Base-by-base conservation (phyloP, 2,329 filamentous ascomycete species). In the Colletotrichum lini region DNA sequence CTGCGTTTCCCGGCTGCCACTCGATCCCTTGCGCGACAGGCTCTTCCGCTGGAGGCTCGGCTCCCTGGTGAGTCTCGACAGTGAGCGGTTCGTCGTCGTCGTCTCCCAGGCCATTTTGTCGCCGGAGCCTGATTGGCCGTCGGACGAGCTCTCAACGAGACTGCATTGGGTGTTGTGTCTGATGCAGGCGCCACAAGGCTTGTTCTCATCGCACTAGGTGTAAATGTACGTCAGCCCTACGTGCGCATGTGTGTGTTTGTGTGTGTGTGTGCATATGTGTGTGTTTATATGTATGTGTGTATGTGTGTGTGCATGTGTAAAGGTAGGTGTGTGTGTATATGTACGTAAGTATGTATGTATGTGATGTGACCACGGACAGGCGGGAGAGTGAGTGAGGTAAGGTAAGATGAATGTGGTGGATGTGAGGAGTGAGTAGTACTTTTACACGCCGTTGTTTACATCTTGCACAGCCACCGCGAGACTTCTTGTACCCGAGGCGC, bases 401-500 rank as follows among this genome's bases (percentile, higher is more conserved):
- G 38, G 38, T 42, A 12, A 47, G 45, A 56, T 44, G 40, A 47
- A 23, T 16, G 49, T 23, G 35, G 49, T 23, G 35, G 16, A 54
- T 47, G 52, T 47, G 54, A 23, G 18, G 54, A 45, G 56, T 50
- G 30, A 49, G 38, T 38, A 52, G 26, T 74, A 80, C 80, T 77
- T 82, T 82, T 72, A 82, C 80, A 45, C 80, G 77, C 5, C 80
- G 75, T 45, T 79, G 77, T 68, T 81, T 82, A 72, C 80, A 82
- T n/a, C 79, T 74, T 49, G 76, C 73, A 70, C 80, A 82, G 35
- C 80, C 80, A 49, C 73, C 76, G 12, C 80, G 78, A 42, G 79
- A 81, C 58, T 82, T 82, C 26, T 76, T 80, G 72, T 82, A 80
- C 3, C 80, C 80, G 8, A 82, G 72, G 3, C 78, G 79, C 47